Conservation (phyloP, 1,139 yeast genomes). For the Sugiyamaella novakii region DNA sequence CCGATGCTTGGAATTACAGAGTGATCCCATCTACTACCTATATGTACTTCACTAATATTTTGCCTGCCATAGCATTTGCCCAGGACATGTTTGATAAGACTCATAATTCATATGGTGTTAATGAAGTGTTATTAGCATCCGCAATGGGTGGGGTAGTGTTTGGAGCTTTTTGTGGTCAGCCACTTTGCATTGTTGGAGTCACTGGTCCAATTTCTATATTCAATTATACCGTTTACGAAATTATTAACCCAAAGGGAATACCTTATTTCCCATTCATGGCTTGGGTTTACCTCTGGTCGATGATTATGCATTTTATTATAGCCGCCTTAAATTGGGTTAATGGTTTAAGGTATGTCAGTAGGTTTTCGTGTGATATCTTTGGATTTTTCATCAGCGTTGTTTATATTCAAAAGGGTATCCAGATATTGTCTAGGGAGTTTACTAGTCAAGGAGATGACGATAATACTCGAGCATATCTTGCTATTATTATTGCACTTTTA, state of each 20-base stretch:
- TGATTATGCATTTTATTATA: slow-evolving; percentile 73
- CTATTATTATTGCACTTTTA: slow-evolving; percentile 68
- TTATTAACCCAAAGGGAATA: slow-evolving; percentile 63
- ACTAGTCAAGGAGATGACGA: slow-evolving; percentile 34
- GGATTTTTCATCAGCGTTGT: slow-evolving; percentile 89
- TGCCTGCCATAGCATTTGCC: slow-evolving; percentile 96
- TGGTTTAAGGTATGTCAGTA: slow-evolving; percentile 70
- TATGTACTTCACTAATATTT: slow-evolving; percentile 81
- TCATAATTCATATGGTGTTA: slow-evolving; percentile 81
- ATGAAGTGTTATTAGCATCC: slow-evolving; percentile 79
- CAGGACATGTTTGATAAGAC: slow-evolving; percentile 95
- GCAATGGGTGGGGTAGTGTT: slow-evolving; percentile 90
- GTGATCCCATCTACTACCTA: slow-evolving; percentile 84
- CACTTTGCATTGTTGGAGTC: slow-evolving; percentile 94
- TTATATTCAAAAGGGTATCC: slow-evolving; percentile 90
- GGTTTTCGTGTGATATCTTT: slow-evolving; percentile 89
- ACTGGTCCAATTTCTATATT: slow-evolving; percentile 90
- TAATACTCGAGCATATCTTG: slow-evolving; percentile 56
- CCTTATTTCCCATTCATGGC: slow-evolving; percentile 92
- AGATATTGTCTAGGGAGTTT: slow-evolving; percentile 75
- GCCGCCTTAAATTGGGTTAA: slow-evolving; percentile 73
- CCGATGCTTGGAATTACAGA: slow-evolving; percentile 80
- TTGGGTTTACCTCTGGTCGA: slow-evolving; percentile 92
- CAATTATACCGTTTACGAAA: slow-evolving; percentile 85
- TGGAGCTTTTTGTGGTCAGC: slow-evolving; percentile 86